phyloP scores from a whole-genome alignment of 805 yeast species.

The Candida nitratophila region DNA sequence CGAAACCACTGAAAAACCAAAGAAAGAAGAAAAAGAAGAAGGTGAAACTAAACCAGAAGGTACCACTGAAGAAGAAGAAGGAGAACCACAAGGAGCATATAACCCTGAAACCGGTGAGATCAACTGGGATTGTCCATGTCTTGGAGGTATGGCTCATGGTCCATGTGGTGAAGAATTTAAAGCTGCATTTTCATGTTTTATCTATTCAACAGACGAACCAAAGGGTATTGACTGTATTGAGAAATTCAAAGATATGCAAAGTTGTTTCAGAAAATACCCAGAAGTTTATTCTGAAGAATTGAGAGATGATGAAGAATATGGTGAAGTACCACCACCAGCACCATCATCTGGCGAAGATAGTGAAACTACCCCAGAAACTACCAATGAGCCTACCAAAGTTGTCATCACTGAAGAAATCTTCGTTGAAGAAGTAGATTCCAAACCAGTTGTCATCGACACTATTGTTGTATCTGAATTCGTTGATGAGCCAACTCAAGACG shows the following conservation, averaged over 20 bases:
- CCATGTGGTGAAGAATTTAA: constrained; percentile 97
- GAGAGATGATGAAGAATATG: constrained; percentile 62
- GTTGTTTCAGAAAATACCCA: constrained; percentile 87
- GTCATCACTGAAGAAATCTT: constrained; percentile 4
- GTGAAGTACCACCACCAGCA: constrained; percentile 15
- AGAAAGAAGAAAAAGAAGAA: neutral
- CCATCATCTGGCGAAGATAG: constrained; percentile 3
- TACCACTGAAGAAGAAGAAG: neutral
- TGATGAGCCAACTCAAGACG: neutral
- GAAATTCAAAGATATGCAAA: constrained; percentile 86
- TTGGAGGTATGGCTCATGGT: constrained; percentile 98
- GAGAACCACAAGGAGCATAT: constrained; percentile 57
- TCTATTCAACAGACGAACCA: constrained; percentile 89
- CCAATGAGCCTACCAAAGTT: constrained; percentile 10
- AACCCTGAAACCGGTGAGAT: constrained; percentile 97
- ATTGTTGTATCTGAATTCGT: neutral
- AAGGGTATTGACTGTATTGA: constrained; percentile 94
- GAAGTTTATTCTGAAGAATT: constrained; percentile 91
- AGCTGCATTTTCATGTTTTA: constrained; percentile 91
- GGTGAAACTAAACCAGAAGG: constrained; percentile 1
- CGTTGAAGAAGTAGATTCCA: constrained; percentile 1
- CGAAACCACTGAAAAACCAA: too few species aligned
- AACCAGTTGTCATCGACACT: neutral
- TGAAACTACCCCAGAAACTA: constrained; percentile 8
- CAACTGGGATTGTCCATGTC: constrained; percentile 99